phyloP scores from a whole-genome alignment of 225 moss, liverwort and hornwort species.

The Marchantia paleacea region DNA sequence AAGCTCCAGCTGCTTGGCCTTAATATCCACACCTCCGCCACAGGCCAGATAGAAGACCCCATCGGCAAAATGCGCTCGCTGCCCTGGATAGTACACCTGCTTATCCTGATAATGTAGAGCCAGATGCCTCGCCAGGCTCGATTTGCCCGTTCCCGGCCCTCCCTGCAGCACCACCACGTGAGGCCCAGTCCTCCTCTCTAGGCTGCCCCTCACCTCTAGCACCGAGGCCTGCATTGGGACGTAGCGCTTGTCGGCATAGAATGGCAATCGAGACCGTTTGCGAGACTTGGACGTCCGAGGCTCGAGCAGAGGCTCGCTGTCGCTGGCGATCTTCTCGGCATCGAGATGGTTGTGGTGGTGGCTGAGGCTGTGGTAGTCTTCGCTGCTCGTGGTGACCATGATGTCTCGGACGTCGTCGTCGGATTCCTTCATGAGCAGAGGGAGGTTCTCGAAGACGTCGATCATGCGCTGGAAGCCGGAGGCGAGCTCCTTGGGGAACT shows the following conservation, averaged over 20 bases:
- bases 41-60: constrained; percentile 41
- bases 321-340: constrained; percentile 8
- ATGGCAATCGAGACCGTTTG: constrained; percentile 30
- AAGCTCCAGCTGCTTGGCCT: constrained; percentile 48
- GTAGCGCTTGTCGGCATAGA: constrained; percentile 32
- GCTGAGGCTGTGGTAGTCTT: neutral
- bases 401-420: constrained; percentile 11
- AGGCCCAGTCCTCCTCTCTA: constrained; percentile 33
- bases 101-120: constrained; percentile 35
- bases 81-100: constrained; percentile 9
- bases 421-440: constrained; percentile 36
- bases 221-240: constrained; percentile 17
- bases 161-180: constrained; percentile 44
- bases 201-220: constrained; percentile 27
- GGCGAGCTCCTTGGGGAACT: constrained; percentile 44
- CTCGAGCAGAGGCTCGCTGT: constrained; percentile 1
- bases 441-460: constrained; percentile 43
- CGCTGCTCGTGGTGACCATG: neutral
- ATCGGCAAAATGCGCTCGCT: constrained; percentile 24
- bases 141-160: constrained; percentile 41
- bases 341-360: constrained; percentile 12
- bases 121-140: constrained; percentile 37
- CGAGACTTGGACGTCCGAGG: constrained; percentile 8
- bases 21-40: constrained; percentile 42
- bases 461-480: constrained; percentile 41